Evolutionary conservation across 805 yeast species (phyloP).

Genomic region (Saccharomycopsis fermentans): DNA sequence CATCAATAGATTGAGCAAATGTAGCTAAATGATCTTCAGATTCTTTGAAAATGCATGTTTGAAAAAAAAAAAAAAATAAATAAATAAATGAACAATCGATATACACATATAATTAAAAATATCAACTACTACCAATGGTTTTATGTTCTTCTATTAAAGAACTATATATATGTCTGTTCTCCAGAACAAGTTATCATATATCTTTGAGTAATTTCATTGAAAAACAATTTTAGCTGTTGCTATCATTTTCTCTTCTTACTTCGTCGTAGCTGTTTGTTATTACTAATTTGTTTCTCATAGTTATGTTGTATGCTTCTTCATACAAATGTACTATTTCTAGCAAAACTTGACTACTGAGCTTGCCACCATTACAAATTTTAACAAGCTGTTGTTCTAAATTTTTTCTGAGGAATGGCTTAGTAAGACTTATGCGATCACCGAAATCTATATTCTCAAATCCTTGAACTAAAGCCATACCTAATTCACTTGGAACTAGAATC

Average conservation of each 20-base stretch:
- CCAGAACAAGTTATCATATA: not conserved
- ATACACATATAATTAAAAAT: no score
- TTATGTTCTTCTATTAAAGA: no score
- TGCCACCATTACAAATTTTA: conserved; percentile 57
- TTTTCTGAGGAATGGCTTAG: conserved; percentile 82
- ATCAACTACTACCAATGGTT: no score
- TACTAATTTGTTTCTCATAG: conserved; percentile 31
- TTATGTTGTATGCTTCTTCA: conserved; percentile 46
- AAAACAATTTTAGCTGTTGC: conserved; percentile 31
- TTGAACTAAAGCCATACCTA: conserved; percentile 81
- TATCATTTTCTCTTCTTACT: conserved; percentile 24
- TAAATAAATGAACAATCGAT: not conserved
- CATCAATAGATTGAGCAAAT: no score
- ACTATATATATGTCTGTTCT: no score
- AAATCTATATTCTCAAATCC: conserved; percentile 77
- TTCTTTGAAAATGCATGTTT: no score
- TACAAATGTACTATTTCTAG: conserved; percentile 46
- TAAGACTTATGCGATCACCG: conserved; percentile 53
- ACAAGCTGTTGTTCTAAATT: conserved; percentile 59
- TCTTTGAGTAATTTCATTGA: not conserved
- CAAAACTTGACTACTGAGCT: conserved; percentile 43
- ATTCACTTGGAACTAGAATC: conserved; percentile 60
- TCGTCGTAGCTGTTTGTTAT: conserved; percentile 29
- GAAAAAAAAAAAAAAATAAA: no score
- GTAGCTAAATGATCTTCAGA: no score